A percentile compares a stretch with the other conserved stretches of the same genome.
Evolutionary conservation across 805 yeast species (phyloP).

Genomic region (Candida oleophila): DNA sequence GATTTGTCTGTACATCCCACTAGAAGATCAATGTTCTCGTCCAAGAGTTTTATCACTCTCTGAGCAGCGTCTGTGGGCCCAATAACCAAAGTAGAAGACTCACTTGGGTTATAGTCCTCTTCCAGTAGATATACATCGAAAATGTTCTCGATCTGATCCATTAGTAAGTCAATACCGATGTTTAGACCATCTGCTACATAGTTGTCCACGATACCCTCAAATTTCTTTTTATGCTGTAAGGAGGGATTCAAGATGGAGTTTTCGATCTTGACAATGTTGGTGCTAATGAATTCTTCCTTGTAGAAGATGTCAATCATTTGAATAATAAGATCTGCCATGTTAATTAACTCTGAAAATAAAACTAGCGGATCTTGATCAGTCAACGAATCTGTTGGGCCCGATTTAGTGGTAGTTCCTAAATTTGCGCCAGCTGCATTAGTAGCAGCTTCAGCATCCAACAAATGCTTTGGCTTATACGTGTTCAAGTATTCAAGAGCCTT

Average conservation of each 20-base stretch:
- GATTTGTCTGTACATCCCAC: slow-evolving; percentile 84
- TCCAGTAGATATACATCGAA: slow-evolving; percentile 56
- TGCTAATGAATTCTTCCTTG: slow-evolving; percentile 70
- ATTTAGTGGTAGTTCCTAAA: background rate
- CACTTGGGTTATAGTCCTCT: slow-evolving; percentile 59
- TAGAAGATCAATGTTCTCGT: slow-evolving; percentile 69
- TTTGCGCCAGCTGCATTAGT: slow-evolving; percentile 4
- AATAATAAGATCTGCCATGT: slow-evolving; percentile 86
- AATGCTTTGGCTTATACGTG: slow-evolving; percentile 61
- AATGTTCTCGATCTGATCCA: slow-evolving; percentile 72
- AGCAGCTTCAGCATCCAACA: slow-evolving; percentile 17
- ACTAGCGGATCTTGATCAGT: slow-evolving; percentile 68
- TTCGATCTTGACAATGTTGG: slow-evolving; percentile 62
- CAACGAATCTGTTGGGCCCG: background rate
- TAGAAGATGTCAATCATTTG: slow-evolving; percentile 92
- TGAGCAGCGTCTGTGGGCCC: slow-evolving; percentile 62
- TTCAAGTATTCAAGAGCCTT: slow-evolving; percentile 71
- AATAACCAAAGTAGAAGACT: slow-evolving; percentile 16
- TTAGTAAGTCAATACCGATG: slow-evolving; percentile 85
- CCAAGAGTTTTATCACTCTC: slow-evolving; percentile 59
- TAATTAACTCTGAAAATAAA: slow-evolving; percentile 85
- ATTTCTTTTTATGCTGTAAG: slow-evolving; percentile 72
- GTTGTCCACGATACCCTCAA: slow-evolving; percentile 81
- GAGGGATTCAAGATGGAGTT: slow-evolving; percentile 77
- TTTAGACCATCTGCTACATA: slow-evolving; percentile 91